Conservation (phyloP, 2,329 filamentous ascomycete genomes). For the Neonectria punicea region DNA sequence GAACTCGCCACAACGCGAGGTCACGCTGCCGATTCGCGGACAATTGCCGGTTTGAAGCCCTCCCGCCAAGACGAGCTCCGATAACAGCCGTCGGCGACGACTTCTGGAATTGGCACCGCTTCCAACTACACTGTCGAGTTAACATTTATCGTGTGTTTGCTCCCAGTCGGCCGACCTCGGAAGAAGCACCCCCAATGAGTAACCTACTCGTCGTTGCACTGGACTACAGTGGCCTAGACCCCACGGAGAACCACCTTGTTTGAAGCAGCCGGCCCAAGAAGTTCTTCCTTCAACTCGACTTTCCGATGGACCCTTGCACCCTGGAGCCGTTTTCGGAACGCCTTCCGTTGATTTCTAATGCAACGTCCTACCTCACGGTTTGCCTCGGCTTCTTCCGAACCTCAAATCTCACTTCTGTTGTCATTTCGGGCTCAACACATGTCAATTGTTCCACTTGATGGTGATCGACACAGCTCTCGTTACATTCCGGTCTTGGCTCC, state of each 20-base stretch:
- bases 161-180: neutral
- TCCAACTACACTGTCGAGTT: neutral
- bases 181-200: neutral
- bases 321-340: neutral
- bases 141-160: neutral
- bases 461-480: neutral
- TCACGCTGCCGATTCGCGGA: constrained; percentile 2
- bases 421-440: neutral
- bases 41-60: neutral
- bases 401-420: neutral
- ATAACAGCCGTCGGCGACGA: neutral
- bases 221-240: neutral
- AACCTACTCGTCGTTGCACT: too few species aligned
- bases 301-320: neutral
- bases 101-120: neutral
- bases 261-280: neutral
- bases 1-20: neutral
- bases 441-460: neutral
- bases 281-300: neutral
- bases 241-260: neutral
- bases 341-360: neutral
- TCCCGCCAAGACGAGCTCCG: neutral
- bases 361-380: neutral
- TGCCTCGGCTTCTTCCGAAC: neutral
- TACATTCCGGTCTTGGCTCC: neutral